Conservation (phyloP, 1,284 basidiomycete species). For the Sporisorium graminicola region DNA sequence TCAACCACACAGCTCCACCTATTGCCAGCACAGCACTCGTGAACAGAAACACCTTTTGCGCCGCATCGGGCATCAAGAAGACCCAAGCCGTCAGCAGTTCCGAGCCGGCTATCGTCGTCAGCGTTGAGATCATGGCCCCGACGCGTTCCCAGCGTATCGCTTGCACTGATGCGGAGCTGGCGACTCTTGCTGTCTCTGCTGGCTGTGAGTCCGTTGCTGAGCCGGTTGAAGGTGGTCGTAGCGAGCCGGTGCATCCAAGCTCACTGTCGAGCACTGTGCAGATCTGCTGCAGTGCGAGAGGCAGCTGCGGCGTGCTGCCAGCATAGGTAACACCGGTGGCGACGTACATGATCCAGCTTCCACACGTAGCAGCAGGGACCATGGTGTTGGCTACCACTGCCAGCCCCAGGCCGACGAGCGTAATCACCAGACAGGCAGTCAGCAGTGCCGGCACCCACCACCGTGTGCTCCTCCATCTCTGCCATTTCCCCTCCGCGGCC, state of each 20-base stretch:
- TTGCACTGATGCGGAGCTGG: not conserved
- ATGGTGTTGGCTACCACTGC: conserved; percentile 18
- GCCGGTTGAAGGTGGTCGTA: no score
- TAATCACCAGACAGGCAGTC: conserved; percentile 14
- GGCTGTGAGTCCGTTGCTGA: no score
- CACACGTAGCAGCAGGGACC: conserved; percentile 12
- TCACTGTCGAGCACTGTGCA: conserved; percentile 24
- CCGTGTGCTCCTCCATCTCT: not conserved
- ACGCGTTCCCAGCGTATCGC: conserved; percentile 25
- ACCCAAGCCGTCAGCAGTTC: conserved; percentile 34
- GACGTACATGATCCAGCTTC: conserved; percentile 21
- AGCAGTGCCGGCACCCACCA: conserved; percentile 31
- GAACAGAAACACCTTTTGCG: conserved; percentile 27
- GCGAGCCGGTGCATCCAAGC: conserved; percentile 15
- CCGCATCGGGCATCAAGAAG: conserved; percentile 25
- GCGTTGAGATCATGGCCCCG: conserved; percentile 27
- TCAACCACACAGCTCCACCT: conserved; percentile 28
- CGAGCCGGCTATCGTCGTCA: conserved; percentile 18
- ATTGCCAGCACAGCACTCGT: conserved; percentile 27
- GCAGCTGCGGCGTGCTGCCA: conserved; percentile 29
- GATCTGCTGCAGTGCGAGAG: conserved; percentile 32
- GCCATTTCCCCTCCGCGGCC: not conserved
- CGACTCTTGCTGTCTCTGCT: not conserved
- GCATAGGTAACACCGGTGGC: conserved; percentile 15
- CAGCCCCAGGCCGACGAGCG: conserved; percentile 12